Percentiles rank a stretch among this genome's conserved stretches.
phyloP scores from a whole-genome alignment of 2,329 filamentous ascomycete species.

The Neonectria sp. region DNA sequence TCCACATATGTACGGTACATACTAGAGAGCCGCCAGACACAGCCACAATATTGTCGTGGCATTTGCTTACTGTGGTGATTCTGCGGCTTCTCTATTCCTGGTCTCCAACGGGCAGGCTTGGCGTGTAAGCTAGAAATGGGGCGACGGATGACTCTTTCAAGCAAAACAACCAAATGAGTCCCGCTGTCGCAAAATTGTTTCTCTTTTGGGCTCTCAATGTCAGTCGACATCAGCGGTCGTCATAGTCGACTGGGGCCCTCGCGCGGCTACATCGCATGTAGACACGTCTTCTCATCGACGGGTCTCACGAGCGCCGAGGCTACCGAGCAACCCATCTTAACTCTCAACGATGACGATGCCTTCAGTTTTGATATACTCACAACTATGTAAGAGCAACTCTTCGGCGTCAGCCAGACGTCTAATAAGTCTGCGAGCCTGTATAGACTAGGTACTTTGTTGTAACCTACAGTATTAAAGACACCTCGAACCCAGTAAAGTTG shows the following conservation, averaged over 20 bases:
- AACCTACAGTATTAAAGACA: too few relatives aligned
- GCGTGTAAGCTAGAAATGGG: not conserved
- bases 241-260: not conserved
- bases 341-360: not conserved
- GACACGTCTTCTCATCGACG: not conserved
- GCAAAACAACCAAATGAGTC: not conserved
- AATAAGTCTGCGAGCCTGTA: too few relatives aligned
- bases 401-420: too few relatives aligned
- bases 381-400: too few relatives aligned
- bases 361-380: not conserved
- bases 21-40: not conserved
- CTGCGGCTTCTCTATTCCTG: not conserved
- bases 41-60: slow-evolving; percentile 4
- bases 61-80: not conserved
- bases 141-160: too few relatives aligned
- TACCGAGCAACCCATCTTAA: not conserved
- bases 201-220: slow-evolving; percentile 2
- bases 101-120: not conserved
- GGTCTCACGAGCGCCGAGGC: not conserved
- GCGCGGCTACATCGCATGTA: not conserved
- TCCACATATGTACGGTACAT: not conserved
- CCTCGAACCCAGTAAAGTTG: too few relatives aligned
- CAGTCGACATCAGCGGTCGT: not conserved
- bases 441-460: too few relatives aligned
- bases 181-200: not conserved